Percentiles rank a stretch among this genome's conserved stretches.
phyloP scores from a whole-genome alignment of 2,329 filamentous ascomycete species.

The Alternaria solani region DNA sequence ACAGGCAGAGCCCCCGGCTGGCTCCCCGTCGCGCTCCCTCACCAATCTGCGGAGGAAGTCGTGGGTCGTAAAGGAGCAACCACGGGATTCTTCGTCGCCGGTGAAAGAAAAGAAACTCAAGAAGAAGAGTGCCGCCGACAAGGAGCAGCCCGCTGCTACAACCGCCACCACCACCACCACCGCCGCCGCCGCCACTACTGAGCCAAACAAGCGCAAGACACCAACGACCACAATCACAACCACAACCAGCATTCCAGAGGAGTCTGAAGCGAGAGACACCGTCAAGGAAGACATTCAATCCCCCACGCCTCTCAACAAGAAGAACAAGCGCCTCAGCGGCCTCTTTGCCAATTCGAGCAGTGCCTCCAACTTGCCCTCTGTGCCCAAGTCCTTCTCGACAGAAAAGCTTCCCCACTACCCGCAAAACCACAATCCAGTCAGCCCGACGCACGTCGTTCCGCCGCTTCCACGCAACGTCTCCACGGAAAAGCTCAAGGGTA shows the following conservation, averaged over 20 bases:
- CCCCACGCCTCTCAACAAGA: conserved; percentile 42
- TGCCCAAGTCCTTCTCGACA: conserved; percentile 60
- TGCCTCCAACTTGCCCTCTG: conserved; percentile 48
- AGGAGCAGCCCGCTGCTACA: conserved; percentile 17
- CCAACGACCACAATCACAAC: conserved; percentile 25
- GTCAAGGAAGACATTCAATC: conserved; percentile 34
- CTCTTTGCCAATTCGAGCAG: conserved; percentile 40
- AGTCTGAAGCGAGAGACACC: conserved; percentile 31
- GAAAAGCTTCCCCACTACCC: conserved; percentile 53
- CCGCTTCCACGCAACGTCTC: conserved; percentile 55
- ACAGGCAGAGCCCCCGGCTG: conserved; percentile 32
- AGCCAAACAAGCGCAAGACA: conserved; percentile 39
- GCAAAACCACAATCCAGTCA: conserved; percentile 42
- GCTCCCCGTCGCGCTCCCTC: conserved; percentile 44
- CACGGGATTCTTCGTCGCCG: conserved; percentile 25
- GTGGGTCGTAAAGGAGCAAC: conserved; percentile 39
- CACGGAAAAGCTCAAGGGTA: conserved; percentile 51
- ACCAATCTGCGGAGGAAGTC: conserved; percentile 49
- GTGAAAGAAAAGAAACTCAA: conserved; percentile 24
- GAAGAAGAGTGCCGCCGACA: conserved; percentile 29
- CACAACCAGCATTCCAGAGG: conserved; percentile 43
- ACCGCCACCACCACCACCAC: conserved; percentile 6
- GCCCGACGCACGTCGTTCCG: conserved; percentile 49
- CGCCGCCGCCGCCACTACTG: conserved; percentile 7
- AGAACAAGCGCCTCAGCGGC: conserved; percentile 47